Evolutionary conservation across 257 asterid genomes (phyloP), one percentile per base, ranked within the genome.

Genomic region (Ajuga chamaepitys): DNA sequence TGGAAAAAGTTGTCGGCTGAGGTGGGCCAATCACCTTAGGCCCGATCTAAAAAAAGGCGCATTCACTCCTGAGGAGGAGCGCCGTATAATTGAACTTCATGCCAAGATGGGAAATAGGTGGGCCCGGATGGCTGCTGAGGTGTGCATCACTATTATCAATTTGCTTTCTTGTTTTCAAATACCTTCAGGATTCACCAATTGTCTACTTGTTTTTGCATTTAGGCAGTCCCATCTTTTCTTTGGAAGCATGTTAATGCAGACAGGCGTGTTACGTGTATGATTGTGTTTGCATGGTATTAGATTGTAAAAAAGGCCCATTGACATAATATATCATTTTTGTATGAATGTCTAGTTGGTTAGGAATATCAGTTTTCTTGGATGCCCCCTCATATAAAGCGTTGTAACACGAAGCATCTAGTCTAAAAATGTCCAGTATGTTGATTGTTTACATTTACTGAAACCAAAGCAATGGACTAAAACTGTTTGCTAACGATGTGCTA

Each of bases 21-120:
- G 88, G 76, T 85, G 91, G 91, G 81, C 84, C 24, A 85, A 85
- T 82, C 91, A 85, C 80, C 86, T 85, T 25, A 69, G 88, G 61
- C 88, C 91, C 3, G 80, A 85, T 72, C 67, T 85, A 30, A 85
- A 76, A 76, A 85, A 85, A 78, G 91, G 88, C 24, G 77, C 81
- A 45, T 80, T 85, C 60, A 82, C 81, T 14, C 70, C 78, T 0
- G 83, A 80, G 74, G 91, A 85, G 61, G 91, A 85, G 72, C 74
- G 57, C 26, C 79, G 34, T 26, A 80, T 85, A 25, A 69, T 82
- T 59, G 88, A 82, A 68, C 85, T 82, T 37, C 91, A 85, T 61
- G 81, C 84, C 60, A 69, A 78, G 74, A 73, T 85, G 74, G 91
- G 91, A 72, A 85, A 85, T 75, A 82, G 82, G 64, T 85, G 88